Conservation (phyloP, 148 eudicot genomes). For the Vaccinium darrowii region DNA sequence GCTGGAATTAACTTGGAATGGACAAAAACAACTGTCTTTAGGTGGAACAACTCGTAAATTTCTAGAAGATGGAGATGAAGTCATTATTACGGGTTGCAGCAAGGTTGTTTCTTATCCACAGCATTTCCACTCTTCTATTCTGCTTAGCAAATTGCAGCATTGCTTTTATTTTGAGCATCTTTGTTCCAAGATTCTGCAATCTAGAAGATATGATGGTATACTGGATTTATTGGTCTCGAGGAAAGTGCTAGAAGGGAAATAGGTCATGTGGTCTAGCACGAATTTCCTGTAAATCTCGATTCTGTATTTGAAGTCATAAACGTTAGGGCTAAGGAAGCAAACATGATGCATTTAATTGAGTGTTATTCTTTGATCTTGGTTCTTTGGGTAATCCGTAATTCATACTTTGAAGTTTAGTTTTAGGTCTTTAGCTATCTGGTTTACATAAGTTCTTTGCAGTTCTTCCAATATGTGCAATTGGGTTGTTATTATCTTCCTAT, state of each 20-base stretch:
- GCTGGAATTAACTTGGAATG: conserved; percentile 92
- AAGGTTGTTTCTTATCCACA: conserved; percentile 45
- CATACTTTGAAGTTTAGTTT: neutral
- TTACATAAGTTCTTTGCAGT: neutral
- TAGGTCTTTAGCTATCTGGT: neutral
- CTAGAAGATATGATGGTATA: neutral
- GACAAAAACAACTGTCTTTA: conserved; percentile 49
- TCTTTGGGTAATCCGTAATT: neutral
- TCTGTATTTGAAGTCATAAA: neutral
- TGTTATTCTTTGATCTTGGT: neutral
- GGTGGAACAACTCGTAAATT: conserved; percentile 60
- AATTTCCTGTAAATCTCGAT: neutral
- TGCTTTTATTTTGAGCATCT: neutral
- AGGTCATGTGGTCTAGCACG: neutral
- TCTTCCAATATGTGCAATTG: neutral
- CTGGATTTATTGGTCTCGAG: neutral
- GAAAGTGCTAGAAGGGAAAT: neutral
- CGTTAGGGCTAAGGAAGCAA: neutral
- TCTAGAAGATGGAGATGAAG: conserved; percentile 97
- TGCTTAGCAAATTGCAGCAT: neutral
- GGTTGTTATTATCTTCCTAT: neutral
- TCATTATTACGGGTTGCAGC: conserved; percentile 69
- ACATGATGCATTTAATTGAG: neutral
- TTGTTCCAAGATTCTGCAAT: neutral
- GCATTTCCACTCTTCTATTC: conserved; percentile 6